These are phyloP conservation scores for Pseudogymnoascus verrucosus DNA, from an alignment of 2,329 filamentous ascomycete genomes.

Conservation along the genomic window DNA sequence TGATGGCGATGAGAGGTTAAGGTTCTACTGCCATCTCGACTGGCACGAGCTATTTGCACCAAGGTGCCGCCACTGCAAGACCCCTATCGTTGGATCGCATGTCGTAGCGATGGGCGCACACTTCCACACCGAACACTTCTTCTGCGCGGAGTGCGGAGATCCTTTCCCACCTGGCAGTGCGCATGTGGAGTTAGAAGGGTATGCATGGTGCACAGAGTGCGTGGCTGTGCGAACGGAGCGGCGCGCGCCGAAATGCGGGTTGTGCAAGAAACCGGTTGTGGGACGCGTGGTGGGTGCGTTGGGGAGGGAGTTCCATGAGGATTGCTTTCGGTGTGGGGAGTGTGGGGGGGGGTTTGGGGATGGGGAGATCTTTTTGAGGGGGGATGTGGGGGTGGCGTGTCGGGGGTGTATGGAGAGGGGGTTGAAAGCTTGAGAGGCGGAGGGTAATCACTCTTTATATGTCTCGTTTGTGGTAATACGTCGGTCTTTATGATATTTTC, in stretches of 20 bases:
- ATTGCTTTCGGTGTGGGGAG: constrained; percentile 75
- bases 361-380: constrained; percentile 56
- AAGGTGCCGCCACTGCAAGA: constrained; percentile 91
- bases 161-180: constrained; percentile 69
- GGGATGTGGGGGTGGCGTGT: constrained; percentile 49
- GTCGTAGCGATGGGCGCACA: constrained; percentile 89
- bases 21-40: constrained; percentile 98
- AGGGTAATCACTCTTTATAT: background rate
- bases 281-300: constrained; percentile 86
- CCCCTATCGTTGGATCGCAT: constrained; percentile 91
- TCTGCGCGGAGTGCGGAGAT: constrained; percentile 97
- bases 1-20: constrained; percentile 63
- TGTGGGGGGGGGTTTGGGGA: constrained; percentile 55
- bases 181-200: constrained; percentile 89
- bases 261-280: constrained; percentile 75
- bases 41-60: constrained; percentile 94
- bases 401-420: constrained; percentile 53
- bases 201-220: constrained; percentile 91
- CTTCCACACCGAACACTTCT: constrained; percentile 97
- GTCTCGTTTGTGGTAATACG: background rate
- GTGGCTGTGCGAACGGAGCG: constrained; percentile 88
- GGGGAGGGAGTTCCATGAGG: constrained; percentile 86
- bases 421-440: constrained; percentile 38
- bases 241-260: constrained; percentile 78
- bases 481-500: background rate